These are phyloP conservation scores for Penicillium subrubescens DNA, from an alignment of 495 filamentous ascomycete species.

Conservation along the genomic window DNA sequence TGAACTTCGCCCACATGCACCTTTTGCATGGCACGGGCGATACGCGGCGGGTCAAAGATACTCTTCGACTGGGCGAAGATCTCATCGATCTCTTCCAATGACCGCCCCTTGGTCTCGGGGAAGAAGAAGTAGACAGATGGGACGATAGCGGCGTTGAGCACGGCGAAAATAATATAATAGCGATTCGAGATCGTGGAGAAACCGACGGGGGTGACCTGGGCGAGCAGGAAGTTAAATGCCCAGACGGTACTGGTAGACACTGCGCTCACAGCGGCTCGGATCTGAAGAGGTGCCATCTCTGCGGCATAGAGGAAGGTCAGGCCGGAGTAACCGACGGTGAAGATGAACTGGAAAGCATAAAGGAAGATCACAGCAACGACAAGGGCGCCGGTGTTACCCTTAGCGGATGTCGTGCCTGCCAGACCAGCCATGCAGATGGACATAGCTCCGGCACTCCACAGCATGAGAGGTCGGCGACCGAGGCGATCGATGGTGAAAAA, in stretches of 20 bases:
- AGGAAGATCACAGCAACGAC: conserved; percentile 45
- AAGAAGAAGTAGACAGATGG: conserved; percentile 58
- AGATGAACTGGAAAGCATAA: conserved; percentile 46
- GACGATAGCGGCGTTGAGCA: conserved; percentile 49
- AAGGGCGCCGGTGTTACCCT: conserved; percentile 36
- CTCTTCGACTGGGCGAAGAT: conserved; percentile 54
- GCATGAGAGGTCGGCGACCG: conserved; percentile 69
- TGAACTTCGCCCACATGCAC: conserved; percentile 10
- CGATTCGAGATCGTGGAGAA: conserved; percentile 46
- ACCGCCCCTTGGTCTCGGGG: conserved; percentile 59
- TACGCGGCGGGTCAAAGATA: conserved; percentile 33
- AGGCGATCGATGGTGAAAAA: conserved; percentile 79
- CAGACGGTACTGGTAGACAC: conserved; percentile 64
- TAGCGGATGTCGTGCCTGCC: conserved; percentile 46
- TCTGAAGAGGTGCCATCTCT: conserved; percentile 69
- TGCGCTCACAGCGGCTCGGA: conserved; percentile 66
- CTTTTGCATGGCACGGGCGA: conserved; percentile 28
- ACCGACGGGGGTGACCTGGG: conserved; percentile 47
- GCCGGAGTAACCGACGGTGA: conserved; percentile 61
- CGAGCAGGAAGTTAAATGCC: conserved; percentile 54
- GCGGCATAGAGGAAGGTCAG: conserved; percentile 66
- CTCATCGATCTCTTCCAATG: conserved; percentile 75
- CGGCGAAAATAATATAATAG: conserved; percentile 54
- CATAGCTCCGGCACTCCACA: conserved; percentile 56
- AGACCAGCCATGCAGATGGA: conserved; percentile 61